Base-by-base conservation (phyloP, 2,329 filamentous ascomycete genomes). In the Trichophyton rubrum region DNA sequence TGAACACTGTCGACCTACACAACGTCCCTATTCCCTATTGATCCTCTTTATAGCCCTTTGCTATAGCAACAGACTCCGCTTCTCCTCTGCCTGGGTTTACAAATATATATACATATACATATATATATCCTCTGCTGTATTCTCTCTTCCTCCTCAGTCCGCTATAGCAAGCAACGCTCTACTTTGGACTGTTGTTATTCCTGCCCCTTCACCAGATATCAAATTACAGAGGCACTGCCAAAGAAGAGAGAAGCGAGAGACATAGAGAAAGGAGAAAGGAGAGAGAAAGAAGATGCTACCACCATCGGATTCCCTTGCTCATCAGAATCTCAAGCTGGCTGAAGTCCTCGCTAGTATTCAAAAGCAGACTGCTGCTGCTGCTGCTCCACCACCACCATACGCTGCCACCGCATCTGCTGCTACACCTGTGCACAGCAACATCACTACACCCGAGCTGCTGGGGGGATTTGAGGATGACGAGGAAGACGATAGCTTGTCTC, bases 271-370 rank as follows among this genome's bases (percentile, higher is more conserved):
- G 33, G 2, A 35, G 33, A 35, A 35, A 35, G 13, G 13, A 41
- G 8, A 13, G 13, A 43, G 11, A 43, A 65, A 38, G 30, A 65
- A 38, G 24, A 71, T 72, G 69, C 56, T 66, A 20, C 69, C 68
- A n/a, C 67, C 68, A 38, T 68, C 67, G n/a, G 67, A 71, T 33
- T 66, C 66, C 20, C 60, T 70, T 33, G 62, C 64, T 20, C 67
- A 72, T 22, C 67, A 68, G n/a, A 63, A 61, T 45, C 65, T 66
- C 41, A 72, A 71, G 59, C 65, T 69, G 20, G 64, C 65, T 11
- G 68, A 68, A 58, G 63, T 62, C 17, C 58, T 64, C 17, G 63
- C 65, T 47, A 66, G 62, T 47, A 56, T 67, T 51, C 64, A 62
- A 17, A 62, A 59, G n/a, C 60, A 62, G 9, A 57, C 61, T 33